Base-by-base conservation (phyloP, 2,329 filamentous ascomycete genomes). In the Alternaria dauci region DNA sequence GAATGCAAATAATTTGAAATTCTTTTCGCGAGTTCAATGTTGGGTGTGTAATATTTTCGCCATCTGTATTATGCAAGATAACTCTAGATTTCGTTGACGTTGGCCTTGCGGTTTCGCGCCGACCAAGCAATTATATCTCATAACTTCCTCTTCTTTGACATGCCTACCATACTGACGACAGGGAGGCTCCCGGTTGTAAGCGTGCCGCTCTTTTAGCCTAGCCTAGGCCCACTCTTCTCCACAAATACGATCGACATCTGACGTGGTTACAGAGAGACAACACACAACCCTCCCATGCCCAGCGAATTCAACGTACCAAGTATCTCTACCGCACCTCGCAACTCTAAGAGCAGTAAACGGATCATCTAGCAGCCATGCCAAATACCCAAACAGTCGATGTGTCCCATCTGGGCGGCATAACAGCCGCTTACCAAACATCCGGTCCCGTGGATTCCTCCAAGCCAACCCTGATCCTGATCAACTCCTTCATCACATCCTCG, bases 401-500 rank as follows among this genome's bases (percentile, higher is more conserved):
- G 42, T 78, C 83, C 41, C 83, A 85, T 67, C 76, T 86, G 4
- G 82, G 82, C 38, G 83, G 83, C 65, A 84, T 82, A 59, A 75
- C 80, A 9, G 84, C 78, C 39, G 80, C 79, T 25, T 85, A 85
- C 67, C 79, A 81, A 54, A 80, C 82, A 69, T 74, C 81, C 4
- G 39, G 28, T n/a, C 62, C 71, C 2, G 73, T 76, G 60, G 72
- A 79, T 59, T 12, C 66, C 8, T 56, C 75, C 32, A 86, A 85
- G 66, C 84, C 84, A 5, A 86, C 84, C 1, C 72, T 84, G 16
- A 76, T 86, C 5, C 74, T 86, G 11, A 75, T 86, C 58, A 85
- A 86, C 67, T 81, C 80, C 26, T 85, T 86, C 73, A 82, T 79
- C 41, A 86, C 81, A n/a, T 78, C 80, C 0, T 78, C 80, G 0